Base-by-base conservation (phyloP, 1,139 yeast species). In the Candida smagusa region DNA sequence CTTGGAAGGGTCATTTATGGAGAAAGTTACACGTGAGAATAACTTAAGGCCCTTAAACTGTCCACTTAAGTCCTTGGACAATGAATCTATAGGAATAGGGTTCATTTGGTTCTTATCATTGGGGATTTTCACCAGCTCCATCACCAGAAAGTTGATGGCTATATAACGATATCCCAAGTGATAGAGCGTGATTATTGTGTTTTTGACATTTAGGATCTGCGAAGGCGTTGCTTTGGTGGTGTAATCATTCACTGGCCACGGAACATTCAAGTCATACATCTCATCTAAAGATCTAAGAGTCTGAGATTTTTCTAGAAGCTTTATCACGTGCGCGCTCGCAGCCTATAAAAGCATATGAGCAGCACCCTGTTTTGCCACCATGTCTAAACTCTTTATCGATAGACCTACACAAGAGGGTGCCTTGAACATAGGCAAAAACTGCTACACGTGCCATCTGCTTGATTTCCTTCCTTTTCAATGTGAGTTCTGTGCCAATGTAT, bases 1-100 rank as follows among this genome's bases (percentile, higher is more conserved):
- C 48, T 84, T 84, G 6, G 90, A 70, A 0, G 92, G 82, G 46
- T 89, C 97, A 45, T 80, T 85, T 7, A 88, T 74, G 5, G 80
- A 66, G 6, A 92, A 56, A 0, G 97, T 92, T 22, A 86, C 68
- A 40, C 98, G 65, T 1, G 90, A 74, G 50, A 77, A 85, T 7
- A 92, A 56, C 40, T 74, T 76, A 12, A 71, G 46, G 6, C 58
- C 56, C 2, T 62, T 59, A 40, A 81, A 58, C n/a, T 74, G 66
- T 13, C 34, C 39, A 7, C 36, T 32, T 25, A 66, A 47, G 12
- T 54, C 54, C 2, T 42, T 38, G 4, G 50, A 44, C 12, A 68
- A 44, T 3, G 43, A 43, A 2, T 37, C 43, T 32, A 63, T 52
- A n/a, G 64, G 63, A 7, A 70, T 61, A 6, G 77, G 76, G 44